A percentile compares a stretch with the other conserved stretches of the same genome.
These are phyloP conservation scores for Microbotryomycetes sp. DNA, from an alignment of 1,284 basidiomycete genomes.

Conservation along the genomic window DNA sequence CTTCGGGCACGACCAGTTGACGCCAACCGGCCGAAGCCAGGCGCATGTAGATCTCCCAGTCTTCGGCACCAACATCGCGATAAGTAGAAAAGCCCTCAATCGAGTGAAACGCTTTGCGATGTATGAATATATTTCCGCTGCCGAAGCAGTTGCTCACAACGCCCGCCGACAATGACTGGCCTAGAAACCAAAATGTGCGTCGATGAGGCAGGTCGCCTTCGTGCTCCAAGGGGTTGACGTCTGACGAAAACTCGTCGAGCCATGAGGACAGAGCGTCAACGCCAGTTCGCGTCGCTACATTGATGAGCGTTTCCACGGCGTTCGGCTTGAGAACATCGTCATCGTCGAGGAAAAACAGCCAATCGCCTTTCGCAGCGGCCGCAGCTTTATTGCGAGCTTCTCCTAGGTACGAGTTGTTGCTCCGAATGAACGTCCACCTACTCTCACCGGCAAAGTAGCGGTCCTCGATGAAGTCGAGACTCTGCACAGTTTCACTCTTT, in stretches of 20 bases:
- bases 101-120: constrained; percentile 11
- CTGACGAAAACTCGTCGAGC: constrained; percentile 31
- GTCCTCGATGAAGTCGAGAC: constrained; percentile 8
- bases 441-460: constrained; percentile 4
- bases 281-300: constrained; percentile 8
- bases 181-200: constrained; percentile 31
- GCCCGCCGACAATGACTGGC: constrained; percentile 14
- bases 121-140: constrained; percentile 30
- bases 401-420: constrained; percentile 26
- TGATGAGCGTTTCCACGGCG: constrained; percentile 20
- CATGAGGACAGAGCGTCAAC: constrained; percentile 24
- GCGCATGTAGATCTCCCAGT: constrained; percentile 28
- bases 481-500: background rate
- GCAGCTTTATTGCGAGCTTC: constrained; percentile 27
- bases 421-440: constrained; percentile 13
- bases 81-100: constrained; percentile 28
- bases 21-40: constrained; percentile 11
- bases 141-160: constrained; percentile 26
- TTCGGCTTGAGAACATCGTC: constrained; percentile 31
- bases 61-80: constrained; percentile 28
- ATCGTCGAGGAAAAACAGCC: constrained; percentile 30
- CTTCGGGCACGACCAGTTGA: constrained; percentile 19
- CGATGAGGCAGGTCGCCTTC: constrained; percentile 11
- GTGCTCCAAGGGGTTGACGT: constrained; percentile 20
- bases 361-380: background rate